Base-by-base conservation (phyloP, 352 stramenopile genomes). In the Aphanomyces stellatus region DNA sequence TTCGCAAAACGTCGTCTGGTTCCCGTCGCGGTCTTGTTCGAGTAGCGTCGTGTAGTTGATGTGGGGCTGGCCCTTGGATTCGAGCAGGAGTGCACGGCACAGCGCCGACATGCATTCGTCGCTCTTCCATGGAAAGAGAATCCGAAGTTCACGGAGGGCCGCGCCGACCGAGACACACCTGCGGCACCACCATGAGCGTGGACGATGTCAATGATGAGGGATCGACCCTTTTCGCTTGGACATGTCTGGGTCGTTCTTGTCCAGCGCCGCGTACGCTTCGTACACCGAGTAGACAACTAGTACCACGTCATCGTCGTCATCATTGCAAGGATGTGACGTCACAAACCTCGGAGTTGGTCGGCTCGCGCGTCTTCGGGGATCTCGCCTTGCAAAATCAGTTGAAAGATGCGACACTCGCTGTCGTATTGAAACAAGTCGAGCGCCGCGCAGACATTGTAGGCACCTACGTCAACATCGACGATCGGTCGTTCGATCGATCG, bases 111-210 rank as follows among this genome's bases (percentile, higher is more conserved):
- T 69, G 10, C 72, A 67, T 0, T 27, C 27, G 40, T 89, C 81
- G 0, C 66, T 71, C 61, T 91, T 91, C 80, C 80, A 91, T 0
- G 82, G 80, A 59, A 87, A 91, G 3, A 76, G 62, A 1, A 80
- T 65, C 1, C 77, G 70, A 6, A 91, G 53, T 0, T 78, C 71
- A 17, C 71, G 74, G 3, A 91, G 34, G 2, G 86, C 72, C 10
- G 84, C 75, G 1, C 76, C 72, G 1, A 89, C 42, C 1, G 65
- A 74, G 2, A 91, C 72, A 2, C 71, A 70, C 27, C 53, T 62
- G 30, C 15, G 0, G 8, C 13, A 3, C 35, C 1, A 57, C n/a
- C n/a, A 27, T 28, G 46, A 28, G 17, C 24, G 7, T 15, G 13
- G 1, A 53, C 25, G 4, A 34, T 3, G 42, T 46, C 28, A 51